A percentile compares a stretch with the other conserved stretches of the same genome.
These are phyloP conservation scores for Colletotrichum sp. DNA, from an alignment of 2,329 filamentous ascomycete genomes.

Conservation along the genomic window DNA sequence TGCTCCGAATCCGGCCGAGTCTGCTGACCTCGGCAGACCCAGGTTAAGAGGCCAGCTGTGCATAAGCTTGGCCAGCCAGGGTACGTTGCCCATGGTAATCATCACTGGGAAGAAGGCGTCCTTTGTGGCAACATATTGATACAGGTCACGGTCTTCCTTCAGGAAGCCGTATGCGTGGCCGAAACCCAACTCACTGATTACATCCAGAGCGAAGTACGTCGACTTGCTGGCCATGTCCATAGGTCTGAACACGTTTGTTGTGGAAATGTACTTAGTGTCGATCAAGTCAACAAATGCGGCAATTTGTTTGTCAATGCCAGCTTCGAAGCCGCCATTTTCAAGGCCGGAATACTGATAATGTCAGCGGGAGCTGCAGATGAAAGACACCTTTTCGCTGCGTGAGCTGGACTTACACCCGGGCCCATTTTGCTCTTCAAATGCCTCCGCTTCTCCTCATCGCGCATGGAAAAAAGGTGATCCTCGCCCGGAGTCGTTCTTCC, in stretches of 20 bases:
- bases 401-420: constrained; percentile 36
- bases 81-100: constrained; percentile 25
- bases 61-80: constrained; percentile 24
- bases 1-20: constrained; percentile 38
- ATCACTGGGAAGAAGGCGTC: constrained; percentile 18
- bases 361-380: not conserved
- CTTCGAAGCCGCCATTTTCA: constrained; percentile 18
- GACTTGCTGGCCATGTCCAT: constrained; percentile 20
- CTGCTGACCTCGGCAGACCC: constrained; percentile 26
- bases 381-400: not conserved
- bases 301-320: constrained; percentile 9
- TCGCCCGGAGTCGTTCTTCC: constrained; percentile 32
- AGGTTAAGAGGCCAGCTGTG: constrained; percentile 23
- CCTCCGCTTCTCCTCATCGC: constrained; percentile 42
- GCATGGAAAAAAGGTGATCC: constrained; percentile 33
- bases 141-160: constrained; percentile 26
- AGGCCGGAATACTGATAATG: constrained; percentile 8
- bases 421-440: constrained; percentile 50
- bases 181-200: constrained; percentile 28
- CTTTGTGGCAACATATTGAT: constrained; percentile 22
- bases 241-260: constrained; percentile 1
- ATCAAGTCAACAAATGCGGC: constrained; percentile 11
- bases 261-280: constrained; percentile 19
- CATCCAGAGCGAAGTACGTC: constrained; percentile 25
- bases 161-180: constrained; percentile 31